A percentile compares a stretch with the other conserved stretches of the same genome.
phyloP scores from a whole-genome alignment of 2,329 filamentous ascomycete species.

The Pleurostoma richardsiae region DNA sequence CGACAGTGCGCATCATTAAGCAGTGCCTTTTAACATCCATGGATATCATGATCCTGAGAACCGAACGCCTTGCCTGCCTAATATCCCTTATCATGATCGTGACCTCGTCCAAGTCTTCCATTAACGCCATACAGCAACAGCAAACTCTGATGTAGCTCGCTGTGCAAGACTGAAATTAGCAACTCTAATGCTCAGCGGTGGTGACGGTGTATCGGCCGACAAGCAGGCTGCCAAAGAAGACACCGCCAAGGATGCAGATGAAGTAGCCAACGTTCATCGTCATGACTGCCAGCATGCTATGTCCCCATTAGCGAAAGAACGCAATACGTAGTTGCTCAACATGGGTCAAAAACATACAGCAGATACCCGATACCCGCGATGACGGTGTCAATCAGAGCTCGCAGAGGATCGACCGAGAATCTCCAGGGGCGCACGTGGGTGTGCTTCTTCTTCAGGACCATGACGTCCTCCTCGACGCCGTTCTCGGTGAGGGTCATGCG shows the following conservation, averaged over 20 bases:
- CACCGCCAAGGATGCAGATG: slow-evolving; percentile 65
- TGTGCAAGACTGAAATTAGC: no score
- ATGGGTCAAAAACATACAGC: slow-evolving; percentile 56
- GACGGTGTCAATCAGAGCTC: slow-evolving; percentile 65
- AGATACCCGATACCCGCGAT: slow-evolving; percentile 78
- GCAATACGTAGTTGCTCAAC: not conserved
- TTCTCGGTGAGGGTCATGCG: slow-evolving; percentile 65
- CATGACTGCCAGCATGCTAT: slow-evolving; percentile 88
- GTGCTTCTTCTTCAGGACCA: slow-evolving; percentile 59
- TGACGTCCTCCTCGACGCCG: slow-evolving; percentile 75
- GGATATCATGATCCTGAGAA: no score
- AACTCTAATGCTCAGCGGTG: no score
- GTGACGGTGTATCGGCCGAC: slow-evolving; percentile 62
- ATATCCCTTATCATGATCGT: no score
- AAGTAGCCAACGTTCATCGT: slow-evolving; percentile 79
- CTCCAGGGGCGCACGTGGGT: slow-evolving; percentile 65
- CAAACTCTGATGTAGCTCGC: no score
- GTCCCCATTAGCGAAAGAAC: not conserved
- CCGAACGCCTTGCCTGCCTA: no score
- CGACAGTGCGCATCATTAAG: no score
- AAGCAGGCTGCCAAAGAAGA: slow-evolving; percentile 81
- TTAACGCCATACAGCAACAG: no score
- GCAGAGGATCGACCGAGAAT: slow-evolving; percentile 70
- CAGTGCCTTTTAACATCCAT: no score
- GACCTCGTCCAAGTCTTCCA: no score